Base-by-base conservation (phyloP, 371 early-diverging fungal species). In the Syncephalastrum racemosum region DNA sequence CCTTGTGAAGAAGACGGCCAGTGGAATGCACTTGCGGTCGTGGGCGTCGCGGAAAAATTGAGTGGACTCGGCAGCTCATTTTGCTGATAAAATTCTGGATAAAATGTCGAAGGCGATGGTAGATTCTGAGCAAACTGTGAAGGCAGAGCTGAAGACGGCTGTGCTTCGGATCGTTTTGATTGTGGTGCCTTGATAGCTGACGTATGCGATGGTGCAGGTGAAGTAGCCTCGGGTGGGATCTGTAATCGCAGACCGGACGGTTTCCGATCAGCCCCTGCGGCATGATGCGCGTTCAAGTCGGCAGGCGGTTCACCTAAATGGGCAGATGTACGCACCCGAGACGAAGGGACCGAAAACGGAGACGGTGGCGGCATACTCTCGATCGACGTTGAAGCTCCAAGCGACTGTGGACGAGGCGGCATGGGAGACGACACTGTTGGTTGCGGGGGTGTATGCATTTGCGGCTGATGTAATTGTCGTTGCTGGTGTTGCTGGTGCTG, bases 21-120 rank as follows among this genome's bases (percentile, higher is more conserved):
- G 52, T 83, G 71, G 58, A 86, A 86, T 14, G 85, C 64, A 45
- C 77, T 72, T 2, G 76, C 77, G 19, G 67, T 59, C 2, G 80
- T 76, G 3, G 85, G 84, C 15, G 84, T 85, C 13, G 79, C 71
- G 27, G 81, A 80, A 60, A 85, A 85, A 54, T 84, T 78, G 47
- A 86, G 68, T 16, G 86, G 86, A 46, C 86, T 85, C n/a, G 76
- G 84, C 55, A 78, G 52, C 52, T 83, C 86, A 55, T 69, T 77
- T 59, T 79, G 83, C 53, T 83, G 85, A 53, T 90, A 90, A 44
- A 90, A 85, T 54, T 88, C 80, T 4, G 88, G 86, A 63, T 88
- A 90, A 59, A 90, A 88, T 3, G 87, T 79, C 8, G 85, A 86
- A 5, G 90, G 90, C 8, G 90, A 89, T 4, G 90, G 90, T 23